Evolutionary conservation across 2,329 filamentous ascomycete species (phyloP).

Genomic region (Aspergillus nomiae): DNA sequence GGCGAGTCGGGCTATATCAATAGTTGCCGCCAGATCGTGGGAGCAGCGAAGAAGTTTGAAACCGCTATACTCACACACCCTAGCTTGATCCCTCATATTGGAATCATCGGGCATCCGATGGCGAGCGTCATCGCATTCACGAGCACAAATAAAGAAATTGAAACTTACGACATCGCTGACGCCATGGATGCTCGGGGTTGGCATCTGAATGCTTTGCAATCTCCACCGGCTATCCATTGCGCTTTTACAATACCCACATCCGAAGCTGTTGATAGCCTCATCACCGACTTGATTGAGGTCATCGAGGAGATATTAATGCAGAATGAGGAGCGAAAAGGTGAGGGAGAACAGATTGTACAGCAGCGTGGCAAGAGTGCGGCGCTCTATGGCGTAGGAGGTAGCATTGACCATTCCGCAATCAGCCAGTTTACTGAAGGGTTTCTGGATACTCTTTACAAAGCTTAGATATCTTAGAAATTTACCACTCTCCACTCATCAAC

Average conservation of each 20-base stretch:
- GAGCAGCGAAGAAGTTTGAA: conserved; percentile 79
- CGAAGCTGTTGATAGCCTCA: conserved; percentile 28
- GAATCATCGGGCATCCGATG: conserved; percentile 77
- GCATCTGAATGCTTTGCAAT: conserved; percentile 94
- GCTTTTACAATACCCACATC: conserved; percentile 88
- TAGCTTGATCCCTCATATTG: neutral
- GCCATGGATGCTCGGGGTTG: conserved; percentile 81
- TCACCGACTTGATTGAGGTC: too few species aligned
- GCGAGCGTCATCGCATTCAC: conserved; percentile 89
- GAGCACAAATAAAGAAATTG: conserved; percentile 65
- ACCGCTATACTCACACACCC: conserved; percentile 72
- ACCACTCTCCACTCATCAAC: too few species aligned
- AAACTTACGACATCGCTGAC: conserved; percentile 94
- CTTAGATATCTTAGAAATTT: too few species aligned
- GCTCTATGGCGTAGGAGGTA: too few species aligned
- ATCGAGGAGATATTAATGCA: too few species aligned
- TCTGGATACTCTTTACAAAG: neutral
- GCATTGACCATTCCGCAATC: too few species aligned
- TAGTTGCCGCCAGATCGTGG: conserved; percentile 81
- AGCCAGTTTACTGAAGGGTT: too few species aligned
- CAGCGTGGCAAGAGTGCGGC: too few species aligned
- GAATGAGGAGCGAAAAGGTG: too few species aligned
- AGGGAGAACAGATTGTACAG: too few species aligned
- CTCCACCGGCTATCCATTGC: conserved; percentile 87
- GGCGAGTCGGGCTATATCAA: conserved; percentile 87